phyloP scores from a whole-genome alignment of 2,329 filamentous ascomycete genomes.

The Cladophialophora carrionii region DNA sequence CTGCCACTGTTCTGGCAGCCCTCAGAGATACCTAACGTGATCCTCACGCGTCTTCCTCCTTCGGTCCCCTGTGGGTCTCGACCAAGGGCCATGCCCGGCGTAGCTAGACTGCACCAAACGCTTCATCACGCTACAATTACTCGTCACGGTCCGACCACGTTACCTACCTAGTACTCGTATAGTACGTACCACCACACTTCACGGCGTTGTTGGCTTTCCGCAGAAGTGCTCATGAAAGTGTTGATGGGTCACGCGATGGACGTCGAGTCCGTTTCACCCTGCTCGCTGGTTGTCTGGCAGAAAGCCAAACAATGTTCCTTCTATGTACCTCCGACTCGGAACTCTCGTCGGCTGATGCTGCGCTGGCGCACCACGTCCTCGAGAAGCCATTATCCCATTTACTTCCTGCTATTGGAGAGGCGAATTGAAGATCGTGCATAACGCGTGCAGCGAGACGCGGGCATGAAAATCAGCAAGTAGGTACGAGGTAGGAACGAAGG shows the following conservation, averaged over 20 bases:
- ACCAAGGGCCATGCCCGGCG: neutral
- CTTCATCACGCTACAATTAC: neutral
- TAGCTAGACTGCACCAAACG: neutral
- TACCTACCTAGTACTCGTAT: too few species aligned
- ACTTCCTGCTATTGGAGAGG: neutral
- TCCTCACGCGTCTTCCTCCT: neutral
- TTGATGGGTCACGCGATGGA: conserved; percentile 3
- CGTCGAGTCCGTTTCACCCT: conserved; percentile 15
- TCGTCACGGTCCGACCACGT: neutral
- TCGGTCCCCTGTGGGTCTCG: neutral
- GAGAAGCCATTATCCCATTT: neutral
- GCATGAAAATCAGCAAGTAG: conserved; percentile 1
- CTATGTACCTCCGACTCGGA: neutral
- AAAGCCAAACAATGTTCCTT: neutral
- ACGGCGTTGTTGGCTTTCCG: neutral
- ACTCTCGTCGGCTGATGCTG: neutral
- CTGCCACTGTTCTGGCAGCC: neutral
- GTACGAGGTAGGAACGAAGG: neutral
- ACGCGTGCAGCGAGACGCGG: conserved; percentile 15
- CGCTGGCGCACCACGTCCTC: neutral
- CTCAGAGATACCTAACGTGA: neutral
- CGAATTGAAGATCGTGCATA: conserved; percentile 3
- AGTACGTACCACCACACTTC: neutral
- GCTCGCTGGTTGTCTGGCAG: conserved; percentile 3
- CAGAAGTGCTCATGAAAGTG: neutral